Conservation (phyloP, 805 yeast genomes). For the Phaffomyces thermotolerans region DNA sequence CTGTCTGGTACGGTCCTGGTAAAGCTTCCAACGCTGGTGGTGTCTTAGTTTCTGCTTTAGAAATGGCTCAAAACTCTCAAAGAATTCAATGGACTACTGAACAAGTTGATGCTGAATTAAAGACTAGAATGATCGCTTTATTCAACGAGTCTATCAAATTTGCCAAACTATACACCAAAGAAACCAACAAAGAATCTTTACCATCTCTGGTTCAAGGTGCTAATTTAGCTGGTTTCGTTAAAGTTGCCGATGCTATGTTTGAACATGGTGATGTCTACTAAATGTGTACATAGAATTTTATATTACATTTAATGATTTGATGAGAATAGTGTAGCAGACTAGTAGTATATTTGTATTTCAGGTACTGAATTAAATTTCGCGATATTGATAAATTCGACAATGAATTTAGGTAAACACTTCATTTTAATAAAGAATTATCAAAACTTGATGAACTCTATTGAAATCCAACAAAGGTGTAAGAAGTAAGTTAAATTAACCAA, state of each 20-base stretch:
- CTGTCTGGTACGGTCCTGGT: conserved; percentile 98
- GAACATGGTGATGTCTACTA: conserved; percentile 79
- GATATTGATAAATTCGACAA: background rate
- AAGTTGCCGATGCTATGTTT: conserved; percentile 98
- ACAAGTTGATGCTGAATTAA: conserved; percentile 86
- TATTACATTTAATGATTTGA: conserved; percentile 7
- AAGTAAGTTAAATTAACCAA: background rate
- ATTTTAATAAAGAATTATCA: background rate
- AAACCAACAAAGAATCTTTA: conserved; percentile 53
- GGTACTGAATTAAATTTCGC: no score
- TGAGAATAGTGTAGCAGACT: conserved; percentile 1
- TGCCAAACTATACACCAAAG: conserved; percentile 72
- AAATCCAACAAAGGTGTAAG: background rate
- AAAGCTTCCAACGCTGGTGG: conserved; percentile 99
- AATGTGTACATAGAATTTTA: conserved; percentile 10
- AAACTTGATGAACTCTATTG: background rate
- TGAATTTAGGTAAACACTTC: background rate
- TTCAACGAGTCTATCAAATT: conserved; percentile 89
- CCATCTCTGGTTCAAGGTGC: conserved; percentile 99
- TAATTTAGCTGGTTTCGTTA: conserved; percentile 96
- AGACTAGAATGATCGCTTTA: conserved; percentile 88
- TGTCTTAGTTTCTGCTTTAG: conserved; percentile 97
- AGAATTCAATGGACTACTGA: conserved; percentile 86
- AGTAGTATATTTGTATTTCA: no score
- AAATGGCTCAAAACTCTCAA: conserved; percentile 99